A percentile compares a stretch with the other conserved stretches of the same genome.
phyloP scores from a whole-genome alignment of 495 filamentous ascomycete genomes.

The Penicillium tannophilum region DNA sequence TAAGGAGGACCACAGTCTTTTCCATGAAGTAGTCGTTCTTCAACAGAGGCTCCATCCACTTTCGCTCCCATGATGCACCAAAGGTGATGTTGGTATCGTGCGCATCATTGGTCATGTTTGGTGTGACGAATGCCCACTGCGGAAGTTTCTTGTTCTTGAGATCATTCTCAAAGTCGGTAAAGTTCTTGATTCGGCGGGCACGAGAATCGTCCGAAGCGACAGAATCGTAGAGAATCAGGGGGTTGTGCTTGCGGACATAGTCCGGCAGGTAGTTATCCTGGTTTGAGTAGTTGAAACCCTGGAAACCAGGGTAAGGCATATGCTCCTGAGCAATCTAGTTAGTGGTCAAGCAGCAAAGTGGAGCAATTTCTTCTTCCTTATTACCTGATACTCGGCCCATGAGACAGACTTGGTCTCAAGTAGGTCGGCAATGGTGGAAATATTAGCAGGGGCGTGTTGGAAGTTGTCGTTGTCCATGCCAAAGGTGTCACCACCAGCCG shows the following conservation, averaged over 20 bases:
- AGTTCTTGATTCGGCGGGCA: constrained; percentile 65
- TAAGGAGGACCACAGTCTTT: constrained; percentile 45
- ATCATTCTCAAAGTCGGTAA: constrained; percentile 62
- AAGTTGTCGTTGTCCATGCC: constrained; percentile 71
- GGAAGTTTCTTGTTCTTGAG: constrained; percentile 58
- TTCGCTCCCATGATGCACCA: constrained; percentile 58
- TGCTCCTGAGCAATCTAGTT: constrained; percentile 45
- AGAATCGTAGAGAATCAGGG: constrained; percentile 59
- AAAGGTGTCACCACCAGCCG: constrained; percentile 65
- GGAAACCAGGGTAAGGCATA: constrained; percentile 66
- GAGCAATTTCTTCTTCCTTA: background rate
- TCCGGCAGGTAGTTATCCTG: constrained; percentile 52
- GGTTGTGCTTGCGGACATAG: constrained; percentile 80
- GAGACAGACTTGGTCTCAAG: constrained; percentile 66
- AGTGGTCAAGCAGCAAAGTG: background rate
- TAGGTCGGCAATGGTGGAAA: constrained; percentile 68
- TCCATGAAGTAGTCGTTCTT: constrained; percentile 65
- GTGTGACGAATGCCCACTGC: constrained; percentile 75
- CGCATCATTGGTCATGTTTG: constrained; percentile 74
- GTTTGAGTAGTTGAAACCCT: constrained; percentile 58
- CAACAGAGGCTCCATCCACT: constrained; percentile 63
- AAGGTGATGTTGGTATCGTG: constrained; percentile 69
- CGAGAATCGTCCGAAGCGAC: constrained; percentile 55
- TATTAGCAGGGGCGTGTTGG: constrained; percentile 54
- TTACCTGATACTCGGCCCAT: constrained; percentile 66